phyloP scores from a whole-genome alignment of 495 filamentous ascomycete species.

The Daldinia childiae region DNA sequence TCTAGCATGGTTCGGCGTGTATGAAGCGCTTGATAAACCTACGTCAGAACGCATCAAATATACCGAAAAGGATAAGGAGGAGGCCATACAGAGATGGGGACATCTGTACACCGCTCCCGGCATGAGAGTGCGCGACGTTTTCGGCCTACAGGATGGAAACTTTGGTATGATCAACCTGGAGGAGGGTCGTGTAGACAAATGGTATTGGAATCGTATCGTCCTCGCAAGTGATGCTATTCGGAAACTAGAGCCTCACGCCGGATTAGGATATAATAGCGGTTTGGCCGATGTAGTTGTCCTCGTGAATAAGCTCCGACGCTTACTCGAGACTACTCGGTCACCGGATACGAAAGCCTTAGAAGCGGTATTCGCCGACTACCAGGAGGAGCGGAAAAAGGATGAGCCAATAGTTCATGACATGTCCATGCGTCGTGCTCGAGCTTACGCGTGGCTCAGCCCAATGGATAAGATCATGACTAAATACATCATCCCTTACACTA shows the following conservation, averaged over 20 bases:
- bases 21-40: conserved; percentile 53
- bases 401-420: conserved; percentile 29
- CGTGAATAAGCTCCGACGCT: conserved; percentile 49
- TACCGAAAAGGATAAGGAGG: conserved; percentile 50
- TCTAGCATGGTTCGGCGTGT: conserved; percentile 52
- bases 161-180: conserved; percentile 49
- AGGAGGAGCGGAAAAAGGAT: conserved; percentile 27
- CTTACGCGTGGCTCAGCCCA: conserved; percentile 23
- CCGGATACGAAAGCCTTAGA: conserved; percentile 32
- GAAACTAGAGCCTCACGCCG: conserved; percentile 54
- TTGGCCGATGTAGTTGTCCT: conserved; percentile 56
- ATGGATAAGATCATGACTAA: conserved; percentile 35
- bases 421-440: conserved; percentile 37
- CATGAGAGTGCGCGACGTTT: conserved; percentile 52
- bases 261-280: conserved; percentile 54
- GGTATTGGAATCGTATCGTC: conserved; percentile 53
- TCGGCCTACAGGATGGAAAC: conserved; percentile 35
- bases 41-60: conserved; percentile 52
- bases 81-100: conserved; percentile 39
- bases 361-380: conserved; percentile 35
- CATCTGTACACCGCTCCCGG: conserved; percentile 46
- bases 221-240: conserved; percentile 57
- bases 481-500: conserved; percentile 30
- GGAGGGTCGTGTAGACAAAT: conserved; percentile 52
- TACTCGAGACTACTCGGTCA: conserved; percentile 20